phyloP scores from a whole-genome alignment of 805 yeast genomes.

The Candida sonorensis region DNA sequence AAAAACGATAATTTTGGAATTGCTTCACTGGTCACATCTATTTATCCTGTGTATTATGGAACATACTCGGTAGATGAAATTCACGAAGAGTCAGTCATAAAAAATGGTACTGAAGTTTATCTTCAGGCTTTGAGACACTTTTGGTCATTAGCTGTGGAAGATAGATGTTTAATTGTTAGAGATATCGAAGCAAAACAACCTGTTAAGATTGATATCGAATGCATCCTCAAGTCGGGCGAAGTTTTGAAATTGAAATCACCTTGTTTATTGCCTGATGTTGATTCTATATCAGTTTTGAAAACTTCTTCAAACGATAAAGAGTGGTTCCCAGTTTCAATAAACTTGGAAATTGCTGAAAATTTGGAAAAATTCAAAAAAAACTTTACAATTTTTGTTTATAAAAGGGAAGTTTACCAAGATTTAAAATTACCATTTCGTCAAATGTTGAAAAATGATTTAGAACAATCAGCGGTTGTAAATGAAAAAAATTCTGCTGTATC shows the following conservation, averaged over 20 bases:
- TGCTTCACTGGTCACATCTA: slow-evolving; percentile 64
- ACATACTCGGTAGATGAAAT: slow-evolving; percentile 13
- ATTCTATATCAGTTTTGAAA: slow-evolving; percentile 39
- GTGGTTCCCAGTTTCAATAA: slow-evolving; percentile 42
- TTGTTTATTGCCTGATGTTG: slow-evolving; percentile 57
- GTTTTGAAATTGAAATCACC: slow-evolving; percentile 44
- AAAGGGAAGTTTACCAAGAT: slow-evolving; percentile 34
- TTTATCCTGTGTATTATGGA: slow-evolving; percentile 61
- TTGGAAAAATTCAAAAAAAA: slow-evolving; percentile 35
- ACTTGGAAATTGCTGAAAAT: slow-evolving; percentile 32
- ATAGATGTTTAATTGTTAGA: slow-evolving; percentile 71
- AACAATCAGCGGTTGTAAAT: neutral
- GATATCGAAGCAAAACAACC: slow-evolving; percentile 59
- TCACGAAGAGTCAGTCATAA: slow-evolving; percentile 18
- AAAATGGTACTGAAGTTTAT: slow-evolving; percentile 44
- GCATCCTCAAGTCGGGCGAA: slow-evolving; percentile 32
- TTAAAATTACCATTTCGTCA: slow-evolving; percentile 16
- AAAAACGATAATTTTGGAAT: slow-evolving; percentile 53
- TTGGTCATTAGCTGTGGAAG: slow-evolving; percentile 82
- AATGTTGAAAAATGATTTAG: neutral
- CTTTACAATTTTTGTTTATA: slow-evolving; percentile 46
- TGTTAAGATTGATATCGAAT: slow-evolving; percentile 35
- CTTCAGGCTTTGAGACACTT: slow-evolving; percentile 83
- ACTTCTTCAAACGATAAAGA: slow-evolving; percentile 30
- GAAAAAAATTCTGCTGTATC: neutral